phyloP scores from a whole-genome alignment of 2,329 filamentous ascomycete species.

The Exophiala calicioides region DNA sequence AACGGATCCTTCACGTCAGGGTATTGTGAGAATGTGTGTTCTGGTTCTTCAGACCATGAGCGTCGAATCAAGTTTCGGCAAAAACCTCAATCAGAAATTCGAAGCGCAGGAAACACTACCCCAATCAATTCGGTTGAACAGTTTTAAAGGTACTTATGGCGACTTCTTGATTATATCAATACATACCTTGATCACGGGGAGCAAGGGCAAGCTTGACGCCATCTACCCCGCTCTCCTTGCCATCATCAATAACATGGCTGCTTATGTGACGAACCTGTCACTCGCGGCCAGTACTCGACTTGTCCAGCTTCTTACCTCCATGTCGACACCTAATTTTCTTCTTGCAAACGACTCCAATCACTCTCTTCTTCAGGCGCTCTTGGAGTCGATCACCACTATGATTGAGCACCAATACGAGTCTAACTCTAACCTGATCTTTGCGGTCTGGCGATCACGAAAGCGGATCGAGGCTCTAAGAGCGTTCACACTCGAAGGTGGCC shows the following conservation, averaged over 20 bases:
- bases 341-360: conserved; percentile 92
- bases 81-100: conserved; percentile 85
- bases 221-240: conserved; percentile 90
- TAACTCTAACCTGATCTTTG: conserved; percentile 79
- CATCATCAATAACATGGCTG: conserved; percentile 89
- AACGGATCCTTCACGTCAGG: conserved; percentile 81
- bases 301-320: conserved; percentile 83
- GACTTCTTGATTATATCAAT: conserved; percentile 96
- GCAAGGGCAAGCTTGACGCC: conserved; percentile 84
- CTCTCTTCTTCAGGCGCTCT: conserved; percentile 71
- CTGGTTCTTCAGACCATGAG: conserved; percentile 94
- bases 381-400: conserved; percentile 87
- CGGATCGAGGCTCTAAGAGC: conserved; percentile 80
- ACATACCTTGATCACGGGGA: conserved; percentile 85
- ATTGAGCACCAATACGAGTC: conserved; percentile 77
- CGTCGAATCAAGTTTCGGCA: conserved; percentile 86
- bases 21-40: conserved; percentile 94
- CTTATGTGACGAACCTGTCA: conserved; percentile 77
- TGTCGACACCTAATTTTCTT: conserved; percentile 91
- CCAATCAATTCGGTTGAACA: conserved; percentile 73
- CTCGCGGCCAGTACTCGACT: conserved; percentile 75
- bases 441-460: conserved; percentile 75
- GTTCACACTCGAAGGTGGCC: conserved; percentile 88
- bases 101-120: conserved; percentile 87
- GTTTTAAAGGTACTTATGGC: conserved; percentile 86